Conservation (phyloP, 2,329 filamentous ascomycete genomes). For the Pseudogymnoascus sp. region DNA sequence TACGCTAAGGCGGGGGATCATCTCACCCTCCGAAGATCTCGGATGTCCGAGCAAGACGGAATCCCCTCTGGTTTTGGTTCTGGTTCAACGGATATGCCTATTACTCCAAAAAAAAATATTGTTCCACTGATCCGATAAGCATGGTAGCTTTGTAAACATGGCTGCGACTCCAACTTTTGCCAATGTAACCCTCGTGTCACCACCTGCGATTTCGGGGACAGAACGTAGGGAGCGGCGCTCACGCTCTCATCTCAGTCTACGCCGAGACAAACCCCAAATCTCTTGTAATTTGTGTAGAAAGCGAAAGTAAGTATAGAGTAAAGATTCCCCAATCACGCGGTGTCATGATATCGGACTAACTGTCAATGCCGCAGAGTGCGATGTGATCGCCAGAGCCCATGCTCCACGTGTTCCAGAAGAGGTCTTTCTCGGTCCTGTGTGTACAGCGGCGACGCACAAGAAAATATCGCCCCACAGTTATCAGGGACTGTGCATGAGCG, state of each 20-base stretch:
- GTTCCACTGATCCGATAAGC: not conserved
- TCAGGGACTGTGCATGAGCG: conserved; percentile 23
- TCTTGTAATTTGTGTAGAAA: conserved; percentile 24
- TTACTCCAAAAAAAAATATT: not conserved
- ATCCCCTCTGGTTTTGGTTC: not conserved
- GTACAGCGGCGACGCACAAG: conserved; percentile 22
- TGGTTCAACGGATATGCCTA: not conserved
- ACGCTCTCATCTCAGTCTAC: conserved; percentile 20
- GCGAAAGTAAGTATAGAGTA: conserved; percentile 24
- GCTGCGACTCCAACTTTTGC: not conserved
- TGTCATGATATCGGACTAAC: not conserved
- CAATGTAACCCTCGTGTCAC: not conserved
- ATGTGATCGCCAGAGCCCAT: conserved; percentile 27
- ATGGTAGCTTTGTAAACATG: not conserved
- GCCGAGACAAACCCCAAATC: conserved; percentile 26
- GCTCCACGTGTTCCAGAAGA: conserved; percentile 22
- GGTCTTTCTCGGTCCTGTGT: conserved; percentile 21
- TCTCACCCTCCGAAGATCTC: conserved; percentile 2
- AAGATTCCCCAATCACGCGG: conserved; percentile 16
- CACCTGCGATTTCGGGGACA: not conserved
- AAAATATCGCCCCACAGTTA: conserved; percentile 21
- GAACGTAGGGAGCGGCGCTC: conserved; percentile 15
- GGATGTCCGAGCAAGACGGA: not conserved
- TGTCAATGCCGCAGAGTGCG: conserved; percentile 16
- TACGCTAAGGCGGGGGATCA: not conserved